These are phyloP conservation scores for Albophoma yamanashiensis DNA, from an alignment of 2,329 filamentous ascomycete species.

Conservation along the genomic window DNA sequence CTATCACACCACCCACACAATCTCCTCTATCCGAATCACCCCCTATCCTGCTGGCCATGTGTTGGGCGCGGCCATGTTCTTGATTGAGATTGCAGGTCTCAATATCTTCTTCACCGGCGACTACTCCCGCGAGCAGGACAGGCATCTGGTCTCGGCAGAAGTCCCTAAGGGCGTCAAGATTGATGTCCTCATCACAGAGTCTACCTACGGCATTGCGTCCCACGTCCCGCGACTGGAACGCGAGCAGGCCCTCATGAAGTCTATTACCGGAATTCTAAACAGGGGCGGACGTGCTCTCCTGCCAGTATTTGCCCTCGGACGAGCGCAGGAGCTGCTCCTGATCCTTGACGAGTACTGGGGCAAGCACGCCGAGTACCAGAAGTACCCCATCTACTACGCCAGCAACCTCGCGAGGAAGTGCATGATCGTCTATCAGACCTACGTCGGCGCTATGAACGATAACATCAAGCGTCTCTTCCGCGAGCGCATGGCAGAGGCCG, in stretches of 20 bases:
- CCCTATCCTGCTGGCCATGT: constrained; percentile 96
- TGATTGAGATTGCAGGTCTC: constrained; percentile 91
- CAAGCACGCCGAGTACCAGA: constrained; percentile 78
- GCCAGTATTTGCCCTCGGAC: constrained; percentile 88
- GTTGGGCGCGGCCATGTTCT: constrained; percentile 95
- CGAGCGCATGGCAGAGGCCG: constrained; percentile 83
- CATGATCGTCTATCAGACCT: constrained; percentile 98
- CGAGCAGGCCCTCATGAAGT: constrained; percentile 90
- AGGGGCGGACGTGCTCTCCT: constrained; percentile 86
- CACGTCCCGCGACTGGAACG: constrained; percentile 85
- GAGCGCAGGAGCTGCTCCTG: constrained; percentile 85
- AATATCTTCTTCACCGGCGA: constrained; percentile 98
- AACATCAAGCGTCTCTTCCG: constrained; percentile 96
- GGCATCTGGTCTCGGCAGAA: constrained; percentile 88
- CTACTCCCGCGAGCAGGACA: constrained; percentile 90
- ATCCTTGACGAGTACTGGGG: constrained; percentile 97
- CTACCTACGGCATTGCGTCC: constrained; percentile 90
- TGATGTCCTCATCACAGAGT: constrained; percentile 94
- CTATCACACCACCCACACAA: constrained; percentile 95
- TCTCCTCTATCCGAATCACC: constrained; percentile 92
- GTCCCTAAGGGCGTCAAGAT: constrained; percentile 84
- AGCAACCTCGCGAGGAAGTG: constrained; percentile 91
- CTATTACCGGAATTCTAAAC: constrained; percentile 83
- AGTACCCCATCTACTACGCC: constrained; percentile 93
- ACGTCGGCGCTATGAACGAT: constrained; percentile 97